phyloP scores from a whole-genome alignment of 768 basidiomycete genomes.

The Porpolomopsis calyptriformis region DNA sequence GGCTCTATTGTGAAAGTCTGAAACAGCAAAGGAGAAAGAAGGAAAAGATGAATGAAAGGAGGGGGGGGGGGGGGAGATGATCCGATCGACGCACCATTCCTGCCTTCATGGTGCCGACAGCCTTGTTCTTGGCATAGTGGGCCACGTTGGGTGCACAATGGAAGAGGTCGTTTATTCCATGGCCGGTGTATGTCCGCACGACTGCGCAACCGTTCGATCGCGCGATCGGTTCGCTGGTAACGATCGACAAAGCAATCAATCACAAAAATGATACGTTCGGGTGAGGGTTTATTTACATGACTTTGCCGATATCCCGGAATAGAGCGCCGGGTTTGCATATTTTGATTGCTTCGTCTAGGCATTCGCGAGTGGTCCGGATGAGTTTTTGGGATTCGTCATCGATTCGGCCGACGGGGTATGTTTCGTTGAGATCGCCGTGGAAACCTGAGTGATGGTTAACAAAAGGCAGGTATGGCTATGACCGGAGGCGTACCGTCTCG shows the following conservation, averaged over 20 bases:
- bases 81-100: conserved; percentile 59
- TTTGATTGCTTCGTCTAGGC: conserved; percentile 82
- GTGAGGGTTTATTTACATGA: conserved; percentile 78
- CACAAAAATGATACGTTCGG: no score
- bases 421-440: conserved; percentile 89
- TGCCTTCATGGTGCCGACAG: conserved; percentile 83
- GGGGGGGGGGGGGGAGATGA: no score
- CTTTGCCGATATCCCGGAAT: conserved; percentile 80
- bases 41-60: no score
- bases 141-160: conserved; percentile 81
- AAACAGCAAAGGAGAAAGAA: no score
- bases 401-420: conserved; percentile 80
- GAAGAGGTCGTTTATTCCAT: conserved; percentile 82
- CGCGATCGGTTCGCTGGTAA: conserved; percentile 78
- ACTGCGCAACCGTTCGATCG: conserved; percentile 78
- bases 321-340: conserved; percentile 89
- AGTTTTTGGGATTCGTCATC: conserved; percentile 77
- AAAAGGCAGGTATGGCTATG: conserved; percentile 1
- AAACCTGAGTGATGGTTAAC: conserved; percentile 40
- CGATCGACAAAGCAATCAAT: no score
- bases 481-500: conserved; percentile 45
- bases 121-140: conserved; percentile 92
- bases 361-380: conserved; percentile 72
- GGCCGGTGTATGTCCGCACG: conserved; percentile 86
- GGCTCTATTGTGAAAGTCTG: conserved; percentile 74